Evolutionary conservation across 1,139 yeast species (phyloP), one percentile per base, ranked within the genome.

Genomic region (Candida buenavistaensis): DNA sequence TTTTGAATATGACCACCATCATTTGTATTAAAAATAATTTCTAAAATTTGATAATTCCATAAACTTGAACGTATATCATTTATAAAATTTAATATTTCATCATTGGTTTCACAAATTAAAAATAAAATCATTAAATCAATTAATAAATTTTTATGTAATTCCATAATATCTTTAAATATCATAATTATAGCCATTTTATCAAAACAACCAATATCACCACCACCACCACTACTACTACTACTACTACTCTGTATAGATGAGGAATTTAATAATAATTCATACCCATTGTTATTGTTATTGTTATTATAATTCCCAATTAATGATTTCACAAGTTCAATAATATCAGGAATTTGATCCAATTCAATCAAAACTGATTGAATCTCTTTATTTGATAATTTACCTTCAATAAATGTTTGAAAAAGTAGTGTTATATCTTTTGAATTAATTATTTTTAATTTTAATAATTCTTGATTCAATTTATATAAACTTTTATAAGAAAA

Each of bases 21-120:
- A 28, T 58, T 50, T 2, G 63, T 57, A 33, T 59, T 62, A 34
- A 64, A 55, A 8, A 63, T 44, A 9, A 48, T 43, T n/a, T 54
- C 52, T 26, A 57, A 42, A 6, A 59, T 37, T 6, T 41, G 35
- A 40, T 64, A 64, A 3, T 47, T 46, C 8, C 45, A 43, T 29
- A 66, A 54, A 38, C 52, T 59, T 12, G 38, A 36, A 21, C 61
- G 41, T 1, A 63, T 49, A 32, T 50, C 50, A 30, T 59, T 62
- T 15, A 67, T 48, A 19, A 66, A 47, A 8, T 45, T 41, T 9
- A 62, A 38, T 5, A 62, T 50, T 26, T 52, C 50, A 8, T 56
- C 59, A 41, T 57, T 60, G 4, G 51, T 48, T 34, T 64, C 70
- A 46, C 68, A 62, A 2, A 64, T 39, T 14, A 63, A 43, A 24